Base-by-base conservation (phyloP, 2,329 filamentous ascomycete species). In the Mycosphaerella sp. region DNA sequence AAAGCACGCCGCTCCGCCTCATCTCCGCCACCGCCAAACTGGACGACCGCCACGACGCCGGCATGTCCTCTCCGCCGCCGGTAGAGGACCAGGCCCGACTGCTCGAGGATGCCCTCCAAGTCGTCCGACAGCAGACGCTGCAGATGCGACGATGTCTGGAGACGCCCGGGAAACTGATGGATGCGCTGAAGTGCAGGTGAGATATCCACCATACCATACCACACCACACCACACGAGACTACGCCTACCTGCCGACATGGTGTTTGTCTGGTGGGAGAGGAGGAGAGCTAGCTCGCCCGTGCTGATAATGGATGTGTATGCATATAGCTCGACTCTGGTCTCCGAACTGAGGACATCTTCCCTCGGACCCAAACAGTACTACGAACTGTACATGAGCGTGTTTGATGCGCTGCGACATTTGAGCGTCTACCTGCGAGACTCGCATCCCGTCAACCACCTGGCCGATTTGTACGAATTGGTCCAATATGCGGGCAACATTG, bases 131-230 rank as follows among this genome's bases (percentile, higher is more conserved):
- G 75, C 94, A 98, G 80, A 93, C 91, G 53, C 82, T 84, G 66
- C 80, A 95, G 69, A 98, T 98, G 93, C 89, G 91, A 75, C 91
- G 94, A 76, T 97, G 90, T 66, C 80, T 98, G 55, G 94, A 98
- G 70, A 94, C 89, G 8, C 90, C 93, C 6, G 91, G 93, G 59
- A 98, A 98, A 80, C 84, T 98, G 60, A 98, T 98, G 93, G 93
- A 98, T 77, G 93, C 93, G 64, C 81, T 98, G 66, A 98, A 98
- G 76, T 97, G 91, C 87, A 95, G 90, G 93, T 97, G 80, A 65
- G 86, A 44, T 16, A 48, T 14, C n/a, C 21, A 8, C 13, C n/a
- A 14, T 4, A n/a, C 2, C 36, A 39, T n/a, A 17, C 12, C 36
- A 17, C 21, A 25, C 21, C 21, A 25, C 7, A 3, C 12, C 36